Evolutionary conservation across 2,329 filamentous ascomycete species (phyloP).

Genomic region (Simplicillium sp.): DNA sequence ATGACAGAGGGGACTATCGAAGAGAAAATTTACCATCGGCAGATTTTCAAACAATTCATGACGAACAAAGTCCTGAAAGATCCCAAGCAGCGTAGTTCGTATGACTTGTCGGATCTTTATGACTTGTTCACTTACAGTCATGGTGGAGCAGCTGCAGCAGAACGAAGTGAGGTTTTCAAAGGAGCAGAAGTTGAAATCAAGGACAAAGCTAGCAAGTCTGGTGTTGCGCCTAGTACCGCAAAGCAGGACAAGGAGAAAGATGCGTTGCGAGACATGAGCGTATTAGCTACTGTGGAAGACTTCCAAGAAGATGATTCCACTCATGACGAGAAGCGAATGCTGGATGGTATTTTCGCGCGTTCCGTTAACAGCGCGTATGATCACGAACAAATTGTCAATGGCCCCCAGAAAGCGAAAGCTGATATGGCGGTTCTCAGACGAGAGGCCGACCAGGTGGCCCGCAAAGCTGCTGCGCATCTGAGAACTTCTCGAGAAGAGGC

Average conservation of each 20-base stretch:
- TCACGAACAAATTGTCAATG: conserved; percentile 84
- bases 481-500: conserved; percentile 65
- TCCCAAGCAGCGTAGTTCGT: conserved; percentile 84
- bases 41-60: conserved; percentile 97
- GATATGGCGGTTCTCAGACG: conserved; percentile 71
- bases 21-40: conserved; percentile 97
- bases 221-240: neutral
- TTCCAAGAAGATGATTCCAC: conserved; percentile 45
- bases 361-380: conserved; percentile 87
- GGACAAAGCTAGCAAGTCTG: conserved; percentile 2
- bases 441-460: conserved; percentile 73
- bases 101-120: conserved; percentile 81
- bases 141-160: conserved; percentile 49
- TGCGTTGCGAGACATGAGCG: conserved; percentile 43
- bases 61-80: conserved; percentile 94
- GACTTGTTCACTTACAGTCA: conserved; percentile 70
- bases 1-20: conserved; percentile 98
- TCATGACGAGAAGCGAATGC: conserved; percentile 63
- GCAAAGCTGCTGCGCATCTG: conserved; percentile 67
- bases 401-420: conserved; percentile 59
- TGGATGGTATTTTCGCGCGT: conserved; percentile 81
- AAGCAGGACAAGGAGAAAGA: conserved; percentile 21
- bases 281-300: conserved; percentile 56
- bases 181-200: conserved; percentile 60
- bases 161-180: conserved; percentile 79